These are phyloP conservation scores for Amanita inopinata DNA, from an alignment of 768 basidiomycete genomes.

Conservation along the genomic window DNA sequence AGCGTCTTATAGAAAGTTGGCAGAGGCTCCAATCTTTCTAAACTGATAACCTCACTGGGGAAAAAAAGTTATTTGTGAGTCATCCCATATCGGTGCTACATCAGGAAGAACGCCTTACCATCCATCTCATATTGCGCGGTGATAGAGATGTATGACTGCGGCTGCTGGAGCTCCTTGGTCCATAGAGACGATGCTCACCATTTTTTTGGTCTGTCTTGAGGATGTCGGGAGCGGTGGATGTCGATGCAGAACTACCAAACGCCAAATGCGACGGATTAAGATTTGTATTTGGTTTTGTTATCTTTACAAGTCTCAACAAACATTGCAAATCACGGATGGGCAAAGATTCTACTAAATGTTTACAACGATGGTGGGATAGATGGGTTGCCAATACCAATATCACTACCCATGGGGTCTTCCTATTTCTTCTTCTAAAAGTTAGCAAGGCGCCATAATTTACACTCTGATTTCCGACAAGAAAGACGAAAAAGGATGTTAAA, in stretches of 20 bases:
- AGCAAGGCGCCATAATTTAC: no score
- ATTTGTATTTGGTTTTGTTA: neutral
- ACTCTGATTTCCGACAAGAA: no score
- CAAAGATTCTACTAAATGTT: no score
- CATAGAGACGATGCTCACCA: slow-evolving; percentile 36
- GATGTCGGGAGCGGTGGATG: slow-evolving; percentile 12
- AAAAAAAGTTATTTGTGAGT: slow-evolving; percentile 9
- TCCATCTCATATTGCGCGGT: slow-evolving; percentile 31
- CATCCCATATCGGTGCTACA: slow-evolving; percentile 14
- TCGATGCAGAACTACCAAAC: neutral
- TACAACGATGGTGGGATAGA: no score
- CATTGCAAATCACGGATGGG: no score
- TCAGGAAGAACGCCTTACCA: slow-evolving; percentile 37
- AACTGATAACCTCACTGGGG: slow-evolving; percentile 1
- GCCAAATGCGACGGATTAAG: no score
- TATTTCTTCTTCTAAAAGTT: no score
- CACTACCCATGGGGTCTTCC: no score
- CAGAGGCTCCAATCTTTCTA: slow-evolving; percentile 12
- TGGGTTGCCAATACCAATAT: no score
- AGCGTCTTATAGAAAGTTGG: neutral
- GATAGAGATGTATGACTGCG: slow-evolving; percentile 25
- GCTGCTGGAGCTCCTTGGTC: slow-evolving; percentile 30
- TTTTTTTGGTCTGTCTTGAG: slow-evolving; percentile 35
- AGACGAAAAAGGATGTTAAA: no score
- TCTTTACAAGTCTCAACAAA: no score